Conservation (phyloP, 2,329 filamentous ascomycete genomes). For the Trichoderma koningii region DNA sequence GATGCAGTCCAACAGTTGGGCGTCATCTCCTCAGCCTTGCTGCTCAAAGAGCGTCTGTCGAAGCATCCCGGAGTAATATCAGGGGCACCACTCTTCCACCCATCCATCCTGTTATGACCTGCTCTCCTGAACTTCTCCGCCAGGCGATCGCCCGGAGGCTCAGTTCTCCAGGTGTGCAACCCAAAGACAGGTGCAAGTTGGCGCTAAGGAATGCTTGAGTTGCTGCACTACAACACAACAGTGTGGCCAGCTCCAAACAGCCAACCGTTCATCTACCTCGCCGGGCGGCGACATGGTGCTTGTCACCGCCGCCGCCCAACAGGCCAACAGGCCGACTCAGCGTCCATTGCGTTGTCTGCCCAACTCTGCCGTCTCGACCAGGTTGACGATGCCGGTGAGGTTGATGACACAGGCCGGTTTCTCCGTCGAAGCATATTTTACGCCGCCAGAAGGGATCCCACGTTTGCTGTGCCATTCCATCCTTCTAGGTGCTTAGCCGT, state of each 20-base stretch:
- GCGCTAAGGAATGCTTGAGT: slow-evolving; percentile 1
- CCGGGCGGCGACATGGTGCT: neutral
- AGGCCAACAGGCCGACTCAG: neutral
- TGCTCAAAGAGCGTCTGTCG: neutral
- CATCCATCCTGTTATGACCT: neutral
- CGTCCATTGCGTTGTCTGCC: neutral
- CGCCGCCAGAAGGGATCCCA: slow-evolving; percentile 11
- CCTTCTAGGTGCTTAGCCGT: slow-evolving; percentile 4
- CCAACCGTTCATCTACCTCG: neutral
- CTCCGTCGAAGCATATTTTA: neutral
- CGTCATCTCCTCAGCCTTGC: neutral
- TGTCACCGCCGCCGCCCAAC: neutral
- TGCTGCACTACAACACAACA: neutral
- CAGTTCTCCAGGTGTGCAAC: neutral
- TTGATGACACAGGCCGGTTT: neutral
- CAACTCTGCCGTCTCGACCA: neutral
- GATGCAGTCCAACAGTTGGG: neutral
- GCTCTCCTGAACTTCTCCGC: neutral
- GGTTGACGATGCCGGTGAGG: neutral
- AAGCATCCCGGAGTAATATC: neutral
- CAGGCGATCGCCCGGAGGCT: slow-evolving; percentile 10
- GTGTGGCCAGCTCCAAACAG: slow-evolving; percentile 2
- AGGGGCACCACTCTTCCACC: neutral
- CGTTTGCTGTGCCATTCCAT: slow-evolving; percentile 17
- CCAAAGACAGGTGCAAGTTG: neutral